phyloP scores from a whole-genome alignment of 2,329 filamentous ascomycete species.

The Chaetothyriales sp. region DNA sequence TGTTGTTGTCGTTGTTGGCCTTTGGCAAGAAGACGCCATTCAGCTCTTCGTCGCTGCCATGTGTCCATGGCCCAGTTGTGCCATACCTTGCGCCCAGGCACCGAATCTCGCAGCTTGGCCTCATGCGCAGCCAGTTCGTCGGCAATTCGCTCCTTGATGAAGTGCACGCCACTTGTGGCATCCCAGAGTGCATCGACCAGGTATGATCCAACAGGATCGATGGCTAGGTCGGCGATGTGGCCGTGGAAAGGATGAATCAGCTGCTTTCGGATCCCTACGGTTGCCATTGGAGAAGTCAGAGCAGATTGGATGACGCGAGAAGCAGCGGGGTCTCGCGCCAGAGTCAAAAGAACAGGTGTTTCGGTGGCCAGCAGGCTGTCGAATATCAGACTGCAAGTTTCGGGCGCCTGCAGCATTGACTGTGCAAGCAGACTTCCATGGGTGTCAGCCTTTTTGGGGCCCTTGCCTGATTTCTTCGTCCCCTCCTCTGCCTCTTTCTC shows the following conservation, averaged over 20 bases:
- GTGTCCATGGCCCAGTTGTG: conserved; percentile 61
- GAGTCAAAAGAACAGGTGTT: conserved; percentile 40
- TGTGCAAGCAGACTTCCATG: conserved; percentile 75
- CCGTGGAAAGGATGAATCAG: conserved; percentile 49
- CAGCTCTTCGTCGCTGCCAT: conserved; percentile 46
- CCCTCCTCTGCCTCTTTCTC: conserved; percentile 29
- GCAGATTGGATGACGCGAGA: conserved; percentile 52
- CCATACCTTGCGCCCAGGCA: conserved; percentile 53
- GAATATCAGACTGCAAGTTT: conserved; percentile 57
- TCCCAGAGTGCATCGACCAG: conserved; percentile 53
- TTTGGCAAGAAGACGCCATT: conserved; percentile 50
- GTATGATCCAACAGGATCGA: conserved; percentile 49
- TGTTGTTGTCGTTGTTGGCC: conserved; percentile 19
- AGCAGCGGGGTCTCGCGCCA: conserved; percentile 47
- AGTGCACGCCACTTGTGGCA: conserved; percentile 47
- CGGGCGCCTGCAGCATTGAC: conserved; percentile 60
- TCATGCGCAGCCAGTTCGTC: conserved; percentile 47
- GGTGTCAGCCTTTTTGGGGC: conserved; percentile 30
- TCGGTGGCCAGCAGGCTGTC: conserved; percentile 50
- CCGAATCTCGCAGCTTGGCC: conserved; percentile 45
- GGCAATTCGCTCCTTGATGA: conserved; percentile 53
- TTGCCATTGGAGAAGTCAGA: conserved; percentile 33
- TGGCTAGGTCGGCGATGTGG: conserved; percentile 43
- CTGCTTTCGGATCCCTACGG: conserved; percentile 42
- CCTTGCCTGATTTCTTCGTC: background rate